Base-by-base conservation (phyloP, 2,329 filamentous ascomycete genomes). In the Penicillium psychrosexuale region DNA sequence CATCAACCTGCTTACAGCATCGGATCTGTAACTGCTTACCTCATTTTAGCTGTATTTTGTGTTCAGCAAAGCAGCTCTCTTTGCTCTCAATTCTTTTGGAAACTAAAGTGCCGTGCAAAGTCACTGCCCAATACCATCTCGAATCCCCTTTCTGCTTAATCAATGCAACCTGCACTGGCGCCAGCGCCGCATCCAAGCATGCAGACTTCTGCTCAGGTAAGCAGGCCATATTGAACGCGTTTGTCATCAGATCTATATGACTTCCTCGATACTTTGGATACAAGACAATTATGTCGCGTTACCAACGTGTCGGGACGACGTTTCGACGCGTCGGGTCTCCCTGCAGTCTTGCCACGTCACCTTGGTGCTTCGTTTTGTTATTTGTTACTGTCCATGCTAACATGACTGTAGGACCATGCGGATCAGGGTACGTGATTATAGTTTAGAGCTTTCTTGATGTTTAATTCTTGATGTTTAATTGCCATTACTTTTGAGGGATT, bases 131-230 rank as follows among this genome's bases (percentile, higher is more conserved):
- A 56, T 51, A 56, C 47, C 37, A 34, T 36, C 22, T n/a, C 27
- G 51, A 47, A 45, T 39, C 44, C 52, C 46, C 31, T 49, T 57
- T 59, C 45, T 38, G 44, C 61, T 61, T 55, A 59, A 58, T 63
- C 57, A 34, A 77, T 77, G 75, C 77, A 79, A 66, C 75, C 75
- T 61, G 70, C 75, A 64, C 68, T 79, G 66, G 76, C 76, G 57
- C 76, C 76, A 68, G 76, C 77, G 63, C 77, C 77, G 65, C 77
- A 78, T 72, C 75, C 74, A 66, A 72, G 69, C 63, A 77, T 77
- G 73, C 77, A 77, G 65, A 70, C 71, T 58, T 67, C 75, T 73
- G 75, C 78, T 75, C 81, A 82, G 78, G 81, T 83, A 82, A 80
- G 80, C 77, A 68, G 57, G 58, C 50, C 48, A 60, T 65, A 58